Base-by-base conservation (phyloP, 305 asterid genomes). In the Withania somnifera region DNA sequence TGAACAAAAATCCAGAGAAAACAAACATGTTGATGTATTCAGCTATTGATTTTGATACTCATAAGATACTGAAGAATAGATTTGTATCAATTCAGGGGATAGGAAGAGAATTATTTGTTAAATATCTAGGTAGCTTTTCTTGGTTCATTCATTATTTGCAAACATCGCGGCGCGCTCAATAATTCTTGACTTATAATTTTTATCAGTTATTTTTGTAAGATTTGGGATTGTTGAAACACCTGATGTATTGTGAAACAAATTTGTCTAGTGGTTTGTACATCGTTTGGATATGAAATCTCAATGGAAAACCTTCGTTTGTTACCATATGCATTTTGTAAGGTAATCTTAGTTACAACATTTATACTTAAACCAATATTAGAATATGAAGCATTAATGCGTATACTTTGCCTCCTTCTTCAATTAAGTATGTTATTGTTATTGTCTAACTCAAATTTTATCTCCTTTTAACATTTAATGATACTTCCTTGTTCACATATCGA, bases 61-160 rank as follows among this genome's bases (percentile, higher is more conserved):
- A 34, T 82, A 76, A 80, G 87, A 83, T 77, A 20, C 66, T 56
- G 78, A 84, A 69, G 88, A 69, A 54, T 82, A 83, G 87, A 73
- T 84, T 76, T 90, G 93, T 91, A 89, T 84, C 83, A 82, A 89
- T 84, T 90, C 87, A 81, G 77, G 82, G 83, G 85, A 63, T 88
- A 86, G 92, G 85, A 84, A 32, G 47, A 83, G 85, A 83, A 88
- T 90, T 90, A 90, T 82, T 89, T 90, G 93, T 86, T 88, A 61
- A 82, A 88, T 87, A 88, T 87, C 77, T 86, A 81, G 86, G 66
- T 86, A 88, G 84, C 78, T 79, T 84, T 28, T 50, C 58, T 51
- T 78, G 77, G 87, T 78, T 86, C 83, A 82, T 82, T 85, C 82
- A 77, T 88, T 82, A 79, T 84, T 88, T 78, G 84, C 82, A 82